Base-by-base conservation (phyloP, 1,139 yeast species). In the Debaryomyces psychrophilus region DNA sequence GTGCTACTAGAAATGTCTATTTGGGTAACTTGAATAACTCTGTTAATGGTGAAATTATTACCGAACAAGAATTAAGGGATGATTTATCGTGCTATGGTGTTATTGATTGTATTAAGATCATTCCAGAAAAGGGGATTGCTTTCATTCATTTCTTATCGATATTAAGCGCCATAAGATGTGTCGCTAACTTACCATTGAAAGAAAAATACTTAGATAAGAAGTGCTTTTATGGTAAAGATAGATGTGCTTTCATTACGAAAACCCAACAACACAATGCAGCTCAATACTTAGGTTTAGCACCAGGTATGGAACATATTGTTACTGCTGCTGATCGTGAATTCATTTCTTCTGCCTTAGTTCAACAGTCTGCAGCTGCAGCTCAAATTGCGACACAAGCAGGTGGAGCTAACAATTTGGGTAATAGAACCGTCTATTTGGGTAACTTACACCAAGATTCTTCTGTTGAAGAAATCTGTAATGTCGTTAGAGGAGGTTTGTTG, bases 211-310 rank as follows among this genome's bases (percentile, higher is more conserved):
- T 75, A 56, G 83, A 79, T 53, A 77, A 76, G 48, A 81, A 79
- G 59, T 79, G 83, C 44, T 81, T 78, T 56, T 81, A 81, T 54
- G 85, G 85, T 50, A 81, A 81, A 50, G 85, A 87, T 61, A 64
- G 86, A 59, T 81, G 86, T 67, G 86, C 86, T 4, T 81, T 81
- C 60, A 88, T 92, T 44, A 90, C 97, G 31, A 90, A 89, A 65
- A 88, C 97, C 25, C 97, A 93, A 68, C 97, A 90, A 67, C 97
- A 92, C 62, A 90, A 92, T 65, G 98, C 98, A 18, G 97, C 97
- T 7, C 96, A 92, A 67, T 92, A 90, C 64, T 73, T 92, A 50
- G 97, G 97, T 2, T 77, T 90, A 55, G 90, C 92, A 35, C 95
- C 96, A 18, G 95, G 95, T 23, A 83, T 85, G 81, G 96, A 88